phyloP scores from a whole-genome alignment of 805 yeast genomes.

The Sugiyamaella valdiviana region DNA sequence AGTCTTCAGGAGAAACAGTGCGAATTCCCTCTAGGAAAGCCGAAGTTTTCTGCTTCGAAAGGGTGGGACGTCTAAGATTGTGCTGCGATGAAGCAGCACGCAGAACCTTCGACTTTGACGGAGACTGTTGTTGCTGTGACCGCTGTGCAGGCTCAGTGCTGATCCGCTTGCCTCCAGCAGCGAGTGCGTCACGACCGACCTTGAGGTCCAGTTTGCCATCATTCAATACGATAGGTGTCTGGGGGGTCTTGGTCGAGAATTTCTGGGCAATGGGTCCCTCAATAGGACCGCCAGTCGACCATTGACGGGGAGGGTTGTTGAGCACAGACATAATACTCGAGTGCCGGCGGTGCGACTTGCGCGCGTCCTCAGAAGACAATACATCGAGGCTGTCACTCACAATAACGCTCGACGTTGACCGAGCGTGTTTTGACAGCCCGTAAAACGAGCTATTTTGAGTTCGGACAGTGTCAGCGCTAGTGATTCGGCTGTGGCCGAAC shows the following conservation, averaged over 20 bases:
- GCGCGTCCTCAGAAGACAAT: slow-evolving; percentile 4
- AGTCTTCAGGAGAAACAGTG: slow-evolving; percentile 64
- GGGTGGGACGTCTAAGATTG: slow-evolving; percentile 27
- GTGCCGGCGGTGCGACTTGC: slow-evolving; percentile 18
- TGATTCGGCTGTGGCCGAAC: not conserved
- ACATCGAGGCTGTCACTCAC: not conserved
- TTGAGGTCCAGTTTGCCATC: not conserved
- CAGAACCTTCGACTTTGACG: not conserved
- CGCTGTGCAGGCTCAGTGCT: slow-evolving; percentile 2
- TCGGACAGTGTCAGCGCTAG: not conserved
- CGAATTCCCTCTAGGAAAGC: slow-evolving; percentile 72
- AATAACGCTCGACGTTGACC: slow-evolving; percentile 16
- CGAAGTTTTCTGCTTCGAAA: slow-evolving; percentile 34
- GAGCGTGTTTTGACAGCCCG: slow-evolving; percentile 11
- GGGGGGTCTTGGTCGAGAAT: not conserved
- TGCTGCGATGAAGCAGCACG: slow-evolving; percentile 39
- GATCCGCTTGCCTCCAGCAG: not conserved
- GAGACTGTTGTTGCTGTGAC: slow-evolving; percentile 1
- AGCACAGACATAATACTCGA: slow-evolving; percentile 20
- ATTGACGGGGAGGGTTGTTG: slow-evolving; percentile 4
- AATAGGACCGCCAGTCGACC: slow-evolving; percentile 2
- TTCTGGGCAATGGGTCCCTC: not conserved
- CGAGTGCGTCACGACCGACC: not conserved
- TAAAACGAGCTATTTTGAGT: slow-evolving; percentile 4
- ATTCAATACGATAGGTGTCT: not conserved